Evolutionary conservation across 441 rosid species (phyloP).

Genomic region (Daphne laureola): DNA sequence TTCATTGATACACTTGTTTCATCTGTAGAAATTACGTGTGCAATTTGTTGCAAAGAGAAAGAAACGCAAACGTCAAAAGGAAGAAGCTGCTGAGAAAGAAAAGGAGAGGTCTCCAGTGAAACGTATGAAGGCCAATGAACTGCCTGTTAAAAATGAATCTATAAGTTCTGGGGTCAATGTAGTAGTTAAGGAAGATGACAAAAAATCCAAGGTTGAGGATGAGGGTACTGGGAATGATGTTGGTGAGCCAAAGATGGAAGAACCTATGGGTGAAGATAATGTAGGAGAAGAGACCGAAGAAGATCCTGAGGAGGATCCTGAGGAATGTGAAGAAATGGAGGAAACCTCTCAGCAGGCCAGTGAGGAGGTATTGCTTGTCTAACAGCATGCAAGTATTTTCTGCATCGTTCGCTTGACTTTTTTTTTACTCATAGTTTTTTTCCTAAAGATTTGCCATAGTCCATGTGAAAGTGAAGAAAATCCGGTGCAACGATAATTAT

Average conservation of each 20-base stretch:
- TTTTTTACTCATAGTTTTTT: no score
- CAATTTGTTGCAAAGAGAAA: conserved; percentile 70
- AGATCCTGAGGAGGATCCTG: conserved; percentile 73
- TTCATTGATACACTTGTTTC: conserved; percentile 11
- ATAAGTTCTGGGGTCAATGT: conserved; percentile 24
- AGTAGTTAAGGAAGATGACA: conserved; percentile 35
- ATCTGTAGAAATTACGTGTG: conserved; percentile 54
- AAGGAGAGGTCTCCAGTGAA: conserved; percentile 37
- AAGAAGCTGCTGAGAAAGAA: conserved; percentile 41
- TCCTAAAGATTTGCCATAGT: no score
- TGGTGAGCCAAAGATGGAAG: conserved; percentile 22
- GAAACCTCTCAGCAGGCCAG: conserved; percentile 38
- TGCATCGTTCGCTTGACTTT: no score
- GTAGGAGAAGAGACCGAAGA: conserved; percentile 48
- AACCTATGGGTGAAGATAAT: conserved; percentile 24
- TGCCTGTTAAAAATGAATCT: conserved; percentile 37
- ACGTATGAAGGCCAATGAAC: conserved; percentile 51
- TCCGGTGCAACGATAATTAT: neutral
- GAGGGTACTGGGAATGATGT: conserved; percentile 26
- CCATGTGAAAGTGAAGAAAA: no score
- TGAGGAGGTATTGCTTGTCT: conserved; percentile 49
- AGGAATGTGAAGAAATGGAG: conserved; percentile 65
- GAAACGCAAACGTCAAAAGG: conserved; percentile 67
- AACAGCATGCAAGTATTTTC: neutral
- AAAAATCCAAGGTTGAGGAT: conserved; percentile 24